Evolutionary conservation across 2,329 filamentous ascomycete genomes (phyloP).

Genomic region (Ambrosiella beaveri): DNA sequence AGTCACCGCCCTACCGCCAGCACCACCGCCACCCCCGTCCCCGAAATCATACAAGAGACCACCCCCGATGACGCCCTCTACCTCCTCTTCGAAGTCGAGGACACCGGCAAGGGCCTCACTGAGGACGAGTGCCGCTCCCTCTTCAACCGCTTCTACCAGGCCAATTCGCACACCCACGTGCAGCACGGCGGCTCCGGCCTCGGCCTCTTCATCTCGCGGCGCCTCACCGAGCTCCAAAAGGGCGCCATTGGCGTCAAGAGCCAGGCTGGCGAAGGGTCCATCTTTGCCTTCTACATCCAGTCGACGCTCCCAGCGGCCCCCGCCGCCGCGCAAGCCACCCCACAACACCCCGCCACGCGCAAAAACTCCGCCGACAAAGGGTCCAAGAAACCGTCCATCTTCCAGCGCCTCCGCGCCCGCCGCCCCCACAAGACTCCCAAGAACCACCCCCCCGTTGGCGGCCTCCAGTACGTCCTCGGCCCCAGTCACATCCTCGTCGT

Average conservation of each 20-base stretch:
- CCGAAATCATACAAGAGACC: neutral
- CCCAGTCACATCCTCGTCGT: conserved; percentile 37
- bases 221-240: conserved; percentile 59
- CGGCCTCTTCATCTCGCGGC: conserved; percentile 59
- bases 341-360: neutral
- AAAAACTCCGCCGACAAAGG: neutral
- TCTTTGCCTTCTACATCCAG: conserved; percentile 62
- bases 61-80: conserved; percentile 25
- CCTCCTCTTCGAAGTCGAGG: conserved; percentile 56
- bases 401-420: neutral
- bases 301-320: conserved; percentile 19
- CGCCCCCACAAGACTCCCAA: neutral
- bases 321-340: conserved; percentile 20
- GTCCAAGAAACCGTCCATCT: neutral
- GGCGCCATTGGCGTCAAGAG: conserved; percentile 55
- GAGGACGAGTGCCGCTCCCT: conserved; percentile 51
- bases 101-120: conserved; percentile 59
- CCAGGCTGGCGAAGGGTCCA: conserved; percentile 42
- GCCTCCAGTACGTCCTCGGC: conserved; percentile 1
- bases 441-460: neutral
- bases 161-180: conserved; percentile 50
- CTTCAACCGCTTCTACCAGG: conserved; percentile 53
- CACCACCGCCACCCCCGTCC: conserved; percentile 23
- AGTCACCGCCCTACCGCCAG: conserved; percentile 22
- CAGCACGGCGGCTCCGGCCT: conserved; percentile 55